These are phyloP conservation scores for Mycoemilia scoparia DNA, from an alignment of 192 early-diverging fungal genomes.

Conservation along the genomic window DNA sequence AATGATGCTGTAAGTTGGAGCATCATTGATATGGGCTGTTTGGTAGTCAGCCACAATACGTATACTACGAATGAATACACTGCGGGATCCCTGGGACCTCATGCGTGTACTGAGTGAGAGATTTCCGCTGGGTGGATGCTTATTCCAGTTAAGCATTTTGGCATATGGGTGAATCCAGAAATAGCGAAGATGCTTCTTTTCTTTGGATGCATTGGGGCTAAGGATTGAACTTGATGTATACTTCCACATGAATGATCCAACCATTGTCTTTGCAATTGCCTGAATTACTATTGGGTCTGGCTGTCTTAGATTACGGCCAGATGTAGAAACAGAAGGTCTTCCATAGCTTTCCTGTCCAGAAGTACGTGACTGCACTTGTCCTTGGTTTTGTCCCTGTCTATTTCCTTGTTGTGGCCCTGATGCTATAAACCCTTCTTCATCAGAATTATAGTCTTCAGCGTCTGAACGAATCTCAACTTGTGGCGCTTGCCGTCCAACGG, in stretches of 20 bases:
- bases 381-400: no score
- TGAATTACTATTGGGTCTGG: conserved; percentile 48
- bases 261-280: conserved; percentile 58
- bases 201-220: conserved; percentile 28
- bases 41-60: conserved; percentile 31
- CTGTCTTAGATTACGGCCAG: no score
- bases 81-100: conserved; percentile 22
- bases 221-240: conserved; percentile 40
- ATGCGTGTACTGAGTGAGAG: conserved; percentile 9
- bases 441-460: no score
- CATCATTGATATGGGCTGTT: conserved; percentile 4
- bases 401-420: no score
- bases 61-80: conserved; percentile 44
- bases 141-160: conserved; percentile 58
- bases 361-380: no score
- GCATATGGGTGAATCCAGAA: conserved; percentile 74
- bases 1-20: conserved; percentile 40
- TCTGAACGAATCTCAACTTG: no score
- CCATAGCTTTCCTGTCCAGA: conserved; percentile 5
- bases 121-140: conserved; percentile 31
- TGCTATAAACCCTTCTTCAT: no score
- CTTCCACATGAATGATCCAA: conserved; percentile 56
- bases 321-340: no score
- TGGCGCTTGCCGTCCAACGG: no score
- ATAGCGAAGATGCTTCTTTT: conserved; percentile 47